phyloP scores from a whole-genome alignment of 352 stramenopile species.

The Phytopythium oedochilum region DNA sequence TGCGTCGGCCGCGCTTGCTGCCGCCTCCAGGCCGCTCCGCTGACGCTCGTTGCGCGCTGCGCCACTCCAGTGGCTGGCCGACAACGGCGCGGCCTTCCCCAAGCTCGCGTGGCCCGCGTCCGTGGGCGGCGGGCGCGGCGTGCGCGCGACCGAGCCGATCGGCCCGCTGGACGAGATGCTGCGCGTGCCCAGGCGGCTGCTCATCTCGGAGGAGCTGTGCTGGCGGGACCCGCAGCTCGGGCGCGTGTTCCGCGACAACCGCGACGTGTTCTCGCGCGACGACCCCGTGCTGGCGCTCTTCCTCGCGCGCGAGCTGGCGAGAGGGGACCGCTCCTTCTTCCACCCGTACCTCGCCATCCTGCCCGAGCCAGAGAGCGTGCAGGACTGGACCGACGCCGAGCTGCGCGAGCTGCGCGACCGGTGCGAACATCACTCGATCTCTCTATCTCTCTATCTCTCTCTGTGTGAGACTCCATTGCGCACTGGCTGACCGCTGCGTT shows the following conservation, averaged over 20 bases:
- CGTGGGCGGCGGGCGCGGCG: constrained; percentile 54
- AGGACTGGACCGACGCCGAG: constrained; percentile 77
- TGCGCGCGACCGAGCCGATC: constrained; percentile 45
- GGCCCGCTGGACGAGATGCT: constrained; percentile 60
- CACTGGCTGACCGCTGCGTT: background rate
- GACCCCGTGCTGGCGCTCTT: constrained; percentile 85
- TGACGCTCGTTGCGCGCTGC: background rate
- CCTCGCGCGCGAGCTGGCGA: constrained; percentile 70
- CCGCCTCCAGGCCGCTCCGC: background rate
- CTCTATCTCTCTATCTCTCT: background rate
- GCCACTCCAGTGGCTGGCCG: constrained; percentile 45
- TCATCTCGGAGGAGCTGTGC: constrained; percentile 74
- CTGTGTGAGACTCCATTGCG: background rate
- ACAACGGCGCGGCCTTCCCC: constrained; percentile 65
- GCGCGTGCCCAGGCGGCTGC: constrained; percentile 46
- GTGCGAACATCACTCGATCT: constrained; percentile 14
- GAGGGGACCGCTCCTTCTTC: constrained; percentile 73
- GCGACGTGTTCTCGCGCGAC: constrained; percentile 66
- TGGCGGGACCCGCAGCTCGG: constrained; percentile 44
- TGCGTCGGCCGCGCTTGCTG: background rate
- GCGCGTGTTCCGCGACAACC: constrained; percentile 40
- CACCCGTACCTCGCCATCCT: constrained; percentile 85
- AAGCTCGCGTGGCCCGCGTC: constrained; percentile 72
- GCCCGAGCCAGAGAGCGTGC: constrained; percentile 68
- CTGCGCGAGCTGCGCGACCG: constrained; percentile 68